These are phyloP conservation scores for Penicillium sp. DNA, from an alignment of 2,329 filamentous ascomycete genomes.

Conservation along the genomic window DNA sequence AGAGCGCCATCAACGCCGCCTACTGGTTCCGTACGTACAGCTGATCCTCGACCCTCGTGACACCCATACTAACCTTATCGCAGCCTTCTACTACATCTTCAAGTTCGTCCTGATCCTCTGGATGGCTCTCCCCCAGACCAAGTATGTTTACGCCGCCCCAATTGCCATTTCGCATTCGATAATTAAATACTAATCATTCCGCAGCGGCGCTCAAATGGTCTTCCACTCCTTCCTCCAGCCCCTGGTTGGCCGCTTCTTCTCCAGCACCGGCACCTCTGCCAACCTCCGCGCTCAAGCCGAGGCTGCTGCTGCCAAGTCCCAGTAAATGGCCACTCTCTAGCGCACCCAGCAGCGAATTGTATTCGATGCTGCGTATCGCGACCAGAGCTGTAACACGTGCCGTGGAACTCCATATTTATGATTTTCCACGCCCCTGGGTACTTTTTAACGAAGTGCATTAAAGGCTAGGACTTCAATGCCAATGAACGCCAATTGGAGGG, in stretches of 20 bases:
- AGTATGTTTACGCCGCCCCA: constrained; percentile 61
- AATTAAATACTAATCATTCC: constrained; percentile 4
- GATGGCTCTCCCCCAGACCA: constrained; percentile 94
- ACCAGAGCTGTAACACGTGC: constrained; percentile 1
- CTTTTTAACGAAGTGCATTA: constrained; percentile 19
- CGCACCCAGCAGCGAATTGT: constrained; percentile 26
- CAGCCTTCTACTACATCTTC: constrained; percentile 98
- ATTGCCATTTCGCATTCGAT: not conserved
- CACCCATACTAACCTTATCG: constrained; percentile 28
- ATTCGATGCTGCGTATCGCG: constrained; percentile 17
- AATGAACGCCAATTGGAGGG: constrained; percentile 10
- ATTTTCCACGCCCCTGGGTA: constrained; percentile 7
- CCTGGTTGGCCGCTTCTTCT: constrained; percentile 91
- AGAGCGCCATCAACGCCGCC: constrained; percentile 68
- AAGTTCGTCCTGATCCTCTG: constrained; percentile 98
- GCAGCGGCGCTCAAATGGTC: constrained; percentile 89
- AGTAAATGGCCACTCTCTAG: constrained; percentile 50
- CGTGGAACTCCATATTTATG: constrained; percentile 4
- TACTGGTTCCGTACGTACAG: constrained; percentile 68
- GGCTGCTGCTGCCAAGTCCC: constrained; percentile 64
- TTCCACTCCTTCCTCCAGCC: constrained; percentile 96
- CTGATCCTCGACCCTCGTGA: not conserved
- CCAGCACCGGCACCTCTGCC: constrained; percentile 73
- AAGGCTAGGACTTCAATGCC: constrained; percentile 6
- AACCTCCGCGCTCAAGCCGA: constrained; percentile 90